These are phyloP conservation scores for Cupressus sempervirens DNA, from an alignment of 75 land plant genomes.

Conservation along the genomic window DNA sequence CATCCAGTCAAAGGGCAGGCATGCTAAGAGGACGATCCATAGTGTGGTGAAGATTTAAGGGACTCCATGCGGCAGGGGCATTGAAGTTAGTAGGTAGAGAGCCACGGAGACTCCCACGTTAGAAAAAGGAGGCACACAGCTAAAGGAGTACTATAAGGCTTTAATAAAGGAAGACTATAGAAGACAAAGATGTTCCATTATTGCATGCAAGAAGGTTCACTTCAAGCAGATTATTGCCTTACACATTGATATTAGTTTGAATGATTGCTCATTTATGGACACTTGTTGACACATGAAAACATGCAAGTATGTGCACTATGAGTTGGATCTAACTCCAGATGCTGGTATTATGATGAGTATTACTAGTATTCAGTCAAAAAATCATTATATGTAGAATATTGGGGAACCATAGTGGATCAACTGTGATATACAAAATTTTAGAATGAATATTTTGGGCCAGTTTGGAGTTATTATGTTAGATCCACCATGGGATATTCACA, in stretches of 20 bases:
- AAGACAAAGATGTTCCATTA: slow-evolving; percentile 55
- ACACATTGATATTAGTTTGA: slow-evolving; percentile 87
- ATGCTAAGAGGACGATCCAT: too few relatives aligned
- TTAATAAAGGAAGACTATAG: slow-evolving; percentile 96
- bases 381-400: slow-evolving; percentile 77
- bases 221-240: slow-evolving; percentile 92
- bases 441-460: slow-evolving; percentile 94
- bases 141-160: slow-evolving; percentile 83
- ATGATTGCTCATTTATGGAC: slow-evolving; percentile 96
- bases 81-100: too few relatives aligned
- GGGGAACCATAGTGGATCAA: slow-evolving; percentile 98
- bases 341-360: slow-evolving; percentile 57
- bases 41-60: too few relatives aligned
- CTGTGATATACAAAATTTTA: slow-evolving; percentile 84
- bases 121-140: slow-evolving; percentile 90
- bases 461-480: slow-evolving; percentile 99
- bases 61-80: too few relatives aligned
- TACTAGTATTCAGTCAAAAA: slow-evolving; percentile 45
- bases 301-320: slow-evolving; percentile 98
- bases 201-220: slow-evolving; percentile 97
- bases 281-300: slow-evolving; percentile 99
- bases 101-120: too few relatives aligned
- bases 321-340: slow-evolving; percentile 85
- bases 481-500: slow-evolving; percentile 99
- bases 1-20: too few relatives aligned